Percentiles rank a stretch among this genome's conserved stretches.
Evolutionary conservation across 192 early-diverging fungal species (phyloP).

Genomic region (Geosiphon pyriformis): DNA sequence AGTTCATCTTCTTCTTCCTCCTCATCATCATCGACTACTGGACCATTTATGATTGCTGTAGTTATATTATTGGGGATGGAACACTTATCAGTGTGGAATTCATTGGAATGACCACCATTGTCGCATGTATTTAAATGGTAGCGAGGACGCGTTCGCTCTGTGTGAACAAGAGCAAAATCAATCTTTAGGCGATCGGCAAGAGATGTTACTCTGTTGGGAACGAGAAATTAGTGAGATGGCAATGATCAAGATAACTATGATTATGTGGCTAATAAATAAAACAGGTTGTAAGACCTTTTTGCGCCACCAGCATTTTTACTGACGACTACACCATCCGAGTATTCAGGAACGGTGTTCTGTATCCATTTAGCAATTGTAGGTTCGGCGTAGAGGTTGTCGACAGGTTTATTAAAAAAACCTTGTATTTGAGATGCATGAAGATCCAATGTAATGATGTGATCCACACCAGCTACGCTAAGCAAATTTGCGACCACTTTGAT

Average conservation of each 20-base stretch:
- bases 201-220: constrained; percentile 83
- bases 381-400: constrained; percentile 92
- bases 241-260: background rate
- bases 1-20: background rate
- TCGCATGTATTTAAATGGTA: background rate
- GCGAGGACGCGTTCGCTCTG: constrained; percentile 54
- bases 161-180: constrained; percentile 96
- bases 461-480: constrained; percentile 87
- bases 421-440: constrained; percentile 92
- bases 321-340: constrained; percentile 74
- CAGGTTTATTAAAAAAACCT: constrained; percentile 92
- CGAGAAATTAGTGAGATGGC: background rate
- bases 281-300: constrained; percentile 63
- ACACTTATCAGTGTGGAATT: background rate
- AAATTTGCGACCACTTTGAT: constrained; percentile 84
- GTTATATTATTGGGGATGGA: background rate
- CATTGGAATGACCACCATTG: background rate
- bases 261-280: background rate
- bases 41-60: background rate
- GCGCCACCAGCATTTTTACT: constrained; percentile 94
- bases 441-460: constrained; percentile 99
- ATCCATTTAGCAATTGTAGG: constrained; percentile 89
- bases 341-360: constrained; percentile 63
- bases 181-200: constrained; percentile 90
- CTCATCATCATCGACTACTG: background rate